Percentiles rank a stretch among this genome's conserved stretches.
Conservation (phyloP, 2,329 filamentous ascomycete species). For the Sphaerulina musiva region DNA sequence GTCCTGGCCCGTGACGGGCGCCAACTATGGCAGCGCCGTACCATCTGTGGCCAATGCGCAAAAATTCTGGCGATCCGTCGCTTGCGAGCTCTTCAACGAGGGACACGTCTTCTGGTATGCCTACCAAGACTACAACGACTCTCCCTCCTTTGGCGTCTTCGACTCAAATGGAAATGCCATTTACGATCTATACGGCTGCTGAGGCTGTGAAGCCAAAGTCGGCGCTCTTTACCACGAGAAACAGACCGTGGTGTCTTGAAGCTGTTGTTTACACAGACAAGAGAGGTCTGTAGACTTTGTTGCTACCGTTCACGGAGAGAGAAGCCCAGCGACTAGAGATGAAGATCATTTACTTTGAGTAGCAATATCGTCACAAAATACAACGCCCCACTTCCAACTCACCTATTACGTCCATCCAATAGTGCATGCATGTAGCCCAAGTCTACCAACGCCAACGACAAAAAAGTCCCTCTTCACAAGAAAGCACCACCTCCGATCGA, state of each 20-base stretch:
- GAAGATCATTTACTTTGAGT: background rate
- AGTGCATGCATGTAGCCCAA: background rate
- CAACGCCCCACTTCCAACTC: background rate
- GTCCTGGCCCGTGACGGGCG: slow-evolving; percentile 56
- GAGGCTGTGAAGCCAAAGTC: background rate
- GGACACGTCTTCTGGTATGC: slow-evolving; percentile 53
- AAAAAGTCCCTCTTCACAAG: background rate
- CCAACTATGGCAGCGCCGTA: slow-evolving; percentile 49
- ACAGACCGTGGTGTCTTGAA: background rate
- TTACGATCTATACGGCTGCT: slow-evolving; percentile 27
- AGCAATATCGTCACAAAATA: background rate
- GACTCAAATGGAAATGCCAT: slow-evolving; percentile 31
- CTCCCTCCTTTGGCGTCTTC: slow-evolving; percentile 38
- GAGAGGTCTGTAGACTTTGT: too few species aligned
- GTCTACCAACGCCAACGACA: background rate
- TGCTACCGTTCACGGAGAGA: too few species aligned
- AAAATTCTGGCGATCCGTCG: slow-evolving; percentile 57
- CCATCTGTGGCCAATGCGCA: slow-evolving; percentile 54
- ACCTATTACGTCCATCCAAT: background rate
- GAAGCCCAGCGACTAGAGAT: background rate
- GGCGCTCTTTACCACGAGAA: background rate
- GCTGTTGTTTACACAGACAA: too few species aligned
- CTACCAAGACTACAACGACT: slow-evolving; percentile 49
- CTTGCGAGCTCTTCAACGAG: slow-evolving; percentile 52
- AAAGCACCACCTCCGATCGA: slow-evolving; percentile 2